Base-by-base conservation (phyloP, 2,329 filamentous ascomycete genomes). In the Boeremia exigua region DNA sequence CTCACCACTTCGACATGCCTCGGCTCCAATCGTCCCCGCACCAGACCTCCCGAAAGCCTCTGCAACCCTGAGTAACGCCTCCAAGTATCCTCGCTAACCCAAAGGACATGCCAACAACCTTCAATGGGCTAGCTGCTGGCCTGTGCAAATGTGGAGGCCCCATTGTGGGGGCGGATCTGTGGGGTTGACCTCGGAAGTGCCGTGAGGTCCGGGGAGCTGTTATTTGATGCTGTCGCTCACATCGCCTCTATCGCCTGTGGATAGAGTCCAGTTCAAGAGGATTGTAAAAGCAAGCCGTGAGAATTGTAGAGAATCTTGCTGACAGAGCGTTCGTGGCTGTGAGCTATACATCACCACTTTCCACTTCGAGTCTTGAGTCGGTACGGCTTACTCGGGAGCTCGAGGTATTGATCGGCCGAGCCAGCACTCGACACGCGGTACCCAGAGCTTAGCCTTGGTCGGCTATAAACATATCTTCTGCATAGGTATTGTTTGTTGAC, bases 11-110 rank as follows among this genome's bases (percentile, higher is more conserved):
- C 38, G n/a, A 27, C 12, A 15, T 43, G 38, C 47, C 47, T 50
- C 47, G 47, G 47, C 19, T 43, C 27, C 19, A 39, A 28, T n/a
- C 38, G 28, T 29, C 47, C 47, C 47, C 47, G 47, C 47, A 43
- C 11, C 45, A 30, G 14, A 38, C 12, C n/a, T 29, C 44, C 10
- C 36, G 34, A 28, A 32, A 39, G 45, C 36, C 15, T 23, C 36
- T 25, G 45, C 47, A 36, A 9, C 27, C 14, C 5, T 14, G 17
- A 27, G 4, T 2, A 32, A 36, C 15, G 29, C 17, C 6, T 14
- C 27, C 19, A 7, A 33, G 28, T 14, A 14, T 10, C 15, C 14
- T 33, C 8, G n/a, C 47, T 50, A 43, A 29, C 37, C 33, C n/a
- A 32, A 39, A 38, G 27, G 12, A 33, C 11, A 9, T 15, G 28